A percentile compares a stretch with the other conserved stretches of the same genome.
Conservation (phyloP, 352 stramenopile genomes). For the Pythium volutum region DNA sequence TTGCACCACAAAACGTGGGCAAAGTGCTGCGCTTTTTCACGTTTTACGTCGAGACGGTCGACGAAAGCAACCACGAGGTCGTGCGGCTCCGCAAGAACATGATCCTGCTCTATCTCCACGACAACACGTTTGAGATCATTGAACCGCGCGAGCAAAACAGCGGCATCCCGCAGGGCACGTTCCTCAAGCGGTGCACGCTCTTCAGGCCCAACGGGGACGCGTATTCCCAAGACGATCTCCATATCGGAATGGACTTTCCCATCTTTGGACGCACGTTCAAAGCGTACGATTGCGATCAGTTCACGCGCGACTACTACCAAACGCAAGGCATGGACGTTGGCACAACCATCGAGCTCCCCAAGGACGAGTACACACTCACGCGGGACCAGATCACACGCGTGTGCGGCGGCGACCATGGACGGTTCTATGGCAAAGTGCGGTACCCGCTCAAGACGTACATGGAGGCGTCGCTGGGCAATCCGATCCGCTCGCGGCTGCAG, state of each 20-base stretch:
- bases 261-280: slow-evolving; percentile 80
- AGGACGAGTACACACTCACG: slow-evolving; percentile 80
- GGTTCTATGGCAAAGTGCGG: slow-evolving; percentile 72
- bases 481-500: slow-evolving; percentile 55
- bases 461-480: slow-evolving; percentile 77
- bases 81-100: slow-evolving; percentile 69
- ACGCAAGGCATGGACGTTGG: slow-evolving; percentile 42
- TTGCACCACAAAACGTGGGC: slow-evolving; percentile 71
- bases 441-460: slow-evolving; percentile 86
- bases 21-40: slow-evolving; percentile 83
- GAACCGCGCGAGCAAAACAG: slow-evolving; percentile 80
- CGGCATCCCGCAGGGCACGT: slow-evolving; percentile 84
- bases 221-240: slow-evolving; percentile 53
- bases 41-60: slow-evolving; percentile 82
- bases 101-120: slow-evolving; percentile 80
- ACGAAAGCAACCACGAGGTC: slow-evolving; percentile 80
- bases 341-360: slow-evolving; percentile 54
- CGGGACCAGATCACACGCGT: slow-evolving; percentile 74
- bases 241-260: slow-evolving; percentile 63
- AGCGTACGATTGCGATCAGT: slow-evolving; percentile 70
- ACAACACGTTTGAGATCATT: slow-evolving; percentile 89
- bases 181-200: slow-evolving; percentile 77
- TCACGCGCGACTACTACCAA: slow-evolving; percentile 66
- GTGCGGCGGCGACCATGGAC: slow-evolving; percentile 63
- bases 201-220: slow-evolving; percentile 48